Percentiles rank a stretch among this genome's conserved stretches.
These are phyloP conservation scores for Chalaropsis ovoidea DNA, from an alignment of 2,329 filamentous ascomycete genomes.

Conservation along the genomic window DNA sequence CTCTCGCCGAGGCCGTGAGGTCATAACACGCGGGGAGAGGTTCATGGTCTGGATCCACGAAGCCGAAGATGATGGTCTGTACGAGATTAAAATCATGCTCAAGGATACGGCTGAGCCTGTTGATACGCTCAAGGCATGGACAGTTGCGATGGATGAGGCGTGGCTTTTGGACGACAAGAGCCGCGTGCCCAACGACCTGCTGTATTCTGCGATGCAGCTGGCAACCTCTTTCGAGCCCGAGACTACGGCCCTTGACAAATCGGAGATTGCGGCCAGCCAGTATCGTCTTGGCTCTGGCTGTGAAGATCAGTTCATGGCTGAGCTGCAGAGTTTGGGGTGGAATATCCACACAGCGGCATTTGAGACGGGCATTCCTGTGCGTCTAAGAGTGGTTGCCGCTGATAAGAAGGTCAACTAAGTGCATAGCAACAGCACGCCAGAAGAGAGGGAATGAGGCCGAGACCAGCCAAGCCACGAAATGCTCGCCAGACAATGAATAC, in stretches of 20 bases:
- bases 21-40: constrained; percentile 28
- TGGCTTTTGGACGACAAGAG: constrained; percentile 30
- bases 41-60: constrained; percentile 21
- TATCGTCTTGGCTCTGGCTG: constrained; percentile 11
- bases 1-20: constrained; percentile 29
- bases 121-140: constrained; percentile 34
- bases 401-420: constrained; percentile 19
- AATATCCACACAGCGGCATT: constrained; percentile 32
- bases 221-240: neutral
- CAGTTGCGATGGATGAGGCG: constrained; percentile 33
- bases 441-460: neutral
- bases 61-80: constrained; percentile 24
- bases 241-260: neutral
- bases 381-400: constrained; percentile 27
- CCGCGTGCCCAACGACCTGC: neutral
- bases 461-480: neutral
- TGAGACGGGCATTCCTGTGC: constrained; percentile 34
- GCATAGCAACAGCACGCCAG: neutral
- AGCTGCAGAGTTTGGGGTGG: constrained; percentile 32
- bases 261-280: neutral
- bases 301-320: constrained; percentile 30
- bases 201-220: neutral
- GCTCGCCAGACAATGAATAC: too few relatives aligned
- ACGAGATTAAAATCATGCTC: constrained; percentile 33
- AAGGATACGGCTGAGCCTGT: constrained; percentile 30